Evolutionary conservation across 1,284 basidiomycete species (phyloP).

Genomic region (Rhodotorula sp.): DNA sequence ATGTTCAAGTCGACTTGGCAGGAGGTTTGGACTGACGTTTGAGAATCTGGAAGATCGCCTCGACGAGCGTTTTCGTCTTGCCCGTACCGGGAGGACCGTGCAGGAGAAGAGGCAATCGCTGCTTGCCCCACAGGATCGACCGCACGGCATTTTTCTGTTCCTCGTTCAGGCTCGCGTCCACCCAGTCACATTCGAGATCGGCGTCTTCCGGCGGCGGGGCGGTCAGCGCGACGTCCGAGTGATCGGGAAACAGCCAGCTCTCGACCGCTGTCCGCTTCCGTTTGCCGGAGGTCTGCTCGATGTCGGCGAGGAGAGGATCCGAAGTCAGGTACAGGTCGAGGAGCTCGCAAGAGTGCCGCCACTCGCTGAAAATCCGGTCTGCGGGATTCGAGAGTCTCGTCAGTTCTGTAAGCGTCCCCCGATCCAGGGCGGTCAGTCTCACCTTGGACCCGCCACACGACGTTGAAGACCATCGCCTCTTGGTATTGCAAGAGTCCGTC

Average conservation of each 20-base stretch:
- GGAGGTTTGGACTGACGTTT: constrained; percentile 1
- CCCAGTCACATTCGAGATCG: constrained; percentile 32
- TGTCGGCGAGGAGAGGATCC: background rate
- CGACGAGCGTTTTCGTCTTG: constrained; percentile 51
- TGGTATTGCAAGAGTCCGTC: constrained; percentile 24
- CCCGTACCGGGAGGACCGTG: constrained; percentile 45
- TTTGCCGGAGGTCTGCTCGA: constrained; percentile 4
- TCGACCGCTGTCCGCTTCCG: constrained; percentile 22
- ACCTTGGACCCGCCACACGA: constrained; percentile 46
- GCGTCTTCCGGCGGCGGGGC: background rate
- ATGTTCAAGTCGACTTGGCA: too few relatives aligned
- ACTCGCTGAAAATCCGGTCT: constrained; percentile 35
- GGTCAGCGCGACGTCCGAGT: constrained; percentile 15
- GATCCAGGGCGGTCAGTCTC: constrained; percentile 3
- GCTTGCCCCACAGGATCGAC: constrained; percentile 37
- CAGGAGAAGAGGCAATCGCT: constrained; percentile 37
- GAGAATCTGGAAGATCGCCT: constrained; percentile 49
- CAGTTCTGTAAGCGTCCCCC: background rate
- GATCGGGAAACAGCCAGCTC: constrained; percentile 45
- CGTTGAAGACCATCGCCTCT: constrained; percentile 41
- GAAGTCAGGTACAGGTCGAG: constrained; percentile 21
- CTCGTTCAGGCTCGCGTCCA: constrained; percentile 46
- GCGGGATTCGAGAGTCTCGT: background rate
- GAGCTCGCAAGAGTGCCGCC: constrained; percentile 25
- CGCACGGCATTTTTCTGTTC: constrained; percentile 47